These are phyloP conservation scores for Leccinum boreale DNA, from an alignment of 768 basidiomycete species.

Conservation along the genomic window DNA sequence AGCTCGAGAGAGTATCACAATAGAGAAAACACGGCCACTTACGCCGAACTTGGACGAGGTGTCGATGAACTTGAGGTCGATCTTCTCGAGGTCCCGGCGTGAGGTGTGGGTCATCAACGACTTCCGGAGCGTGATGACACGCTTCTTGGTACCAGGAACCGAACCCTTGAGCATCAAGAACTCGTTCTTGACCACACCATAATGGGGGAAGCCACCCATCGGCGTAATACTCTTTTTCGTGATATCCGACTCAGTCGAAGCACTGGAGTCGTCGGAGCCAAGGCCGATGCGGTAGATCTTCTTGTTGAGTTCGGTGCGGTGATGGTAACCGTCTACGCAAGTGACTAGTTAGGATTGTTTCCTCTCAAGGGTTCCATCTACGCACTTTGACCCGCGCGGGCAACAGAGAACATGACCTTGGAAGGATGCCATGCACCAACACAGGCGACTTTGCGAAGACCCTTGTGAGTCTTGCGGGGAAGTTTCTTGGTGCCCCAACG, in stretches of 20 bases:
- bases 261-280: conserved; percentile 74
- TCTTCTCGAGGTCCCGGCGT: conserved; percentile 95
- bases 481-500: conserved; percentile 99
- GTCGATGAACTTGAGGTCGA: conserved; percentile 97
- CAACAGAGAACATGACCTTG: conserved; percentile 99
- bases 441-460: conserved; percentile 99
- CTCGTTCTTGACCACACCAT: conserved; percentile 98
- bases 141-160: conserved; percentile 95
- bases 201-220: conserved; percentile 99
- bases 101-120: conserved; percentile 96
- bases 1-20: background rate
- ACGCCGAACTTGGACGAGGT: conserved; percentile 97
- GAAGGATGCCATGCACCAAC: conserved; percentile 98
- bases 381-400: conserved; percentile 99
- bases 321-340: conserved; percentile 83
- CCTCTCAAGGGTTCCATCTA: conserved; percentile 16
- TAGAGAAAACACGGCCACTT: conserved; percentile 33
- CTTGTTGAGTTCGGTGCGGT: conserved; percentile 98
- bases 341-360: conserved; percentile 3
- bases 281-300: conserved; percentile 95
- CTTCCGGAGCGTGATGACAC: conserved; percentile 96
- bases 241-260: conserved; percentile 91
- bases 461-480: conserved; percentile 98
- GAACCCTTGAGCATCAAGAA: conserved; percentile 97
- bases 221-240: conserved; percentile 94